phyloP scores from a whole-genome alignment of 1,284 basidiomycete genomes.

The Leccinum cinnamomeum region DNA sequence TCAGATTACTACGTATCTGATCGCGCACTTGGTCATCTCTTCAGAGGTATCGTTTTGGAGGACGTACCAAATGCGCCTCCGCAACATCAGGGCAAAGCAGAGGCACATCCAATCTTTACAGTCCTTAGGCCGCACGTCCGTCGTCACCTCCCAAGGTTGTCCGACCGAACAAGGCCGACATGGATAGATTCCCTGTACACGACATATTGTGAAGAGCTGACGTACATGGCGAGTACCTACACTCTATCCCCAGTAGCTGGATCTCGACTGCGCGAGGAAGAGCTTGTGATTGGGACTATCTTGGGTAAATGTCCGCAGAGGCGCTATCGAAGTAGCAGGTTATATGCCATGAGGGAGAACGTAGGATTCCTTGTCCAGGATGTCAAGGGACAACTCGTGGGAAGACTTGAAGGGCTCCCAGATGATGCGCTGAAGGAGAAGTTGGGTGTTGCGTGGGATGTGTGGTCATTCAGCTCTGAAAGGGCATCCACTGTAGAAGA shows the following conservation, averaged over 20 bases:
- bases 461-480: slow-evolving; percentile 56
- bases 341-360: slow-evolving; percentile 63
- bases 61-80: slow-evolving; percentile 35
- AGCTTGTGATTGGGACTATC: slow-evolving; percentile 72
- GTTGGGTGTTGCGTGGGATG: slow-evolving; percentile 58
- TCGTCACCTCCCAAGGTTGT: slow-evolving; percentile 35
- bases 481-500: slow-evolving; percentile 22
- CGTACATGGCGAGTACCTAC: slow-evolving; percentile 69
- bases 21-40: slow-evolving; percentile 67
- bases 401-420: slow-evolving; percentile 26
- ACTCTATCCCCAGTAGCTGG: slow-evolving; percentile 59
- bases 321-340: slow-evolving; percentile 58
- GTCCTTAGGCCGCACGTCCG: slow-evolving; percentile 44
- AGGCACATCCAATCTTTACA: slow-evolving; percentile 50
- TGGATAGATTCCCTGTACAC: slow-evolving; percentile 45
- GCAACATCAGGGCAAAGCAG: slow-evolving; percentile 22
- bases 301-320: slow-evolving; percentile 62
- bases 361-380: slow-evolving; percentile 54
- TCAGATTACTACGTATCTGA: slow-evolving; percentile 70
- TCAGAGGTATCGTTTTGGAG: slow-evolving; percentile 56
- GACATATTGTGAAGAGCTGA: slow-evolving; percentile 61
- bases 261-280: slow-evolving; percentile 62
- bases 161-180: slow-evolving; percentile 32
- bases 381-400: slow-evolving; percentile 46
- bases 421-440: slow-evolving; percentile 40